Evolutionary conservation across 1,284 basidiomycete species (phyloP), one percentile per base, ranked within the genome.

Genomic region (Fistulina hepatica): DNA sequence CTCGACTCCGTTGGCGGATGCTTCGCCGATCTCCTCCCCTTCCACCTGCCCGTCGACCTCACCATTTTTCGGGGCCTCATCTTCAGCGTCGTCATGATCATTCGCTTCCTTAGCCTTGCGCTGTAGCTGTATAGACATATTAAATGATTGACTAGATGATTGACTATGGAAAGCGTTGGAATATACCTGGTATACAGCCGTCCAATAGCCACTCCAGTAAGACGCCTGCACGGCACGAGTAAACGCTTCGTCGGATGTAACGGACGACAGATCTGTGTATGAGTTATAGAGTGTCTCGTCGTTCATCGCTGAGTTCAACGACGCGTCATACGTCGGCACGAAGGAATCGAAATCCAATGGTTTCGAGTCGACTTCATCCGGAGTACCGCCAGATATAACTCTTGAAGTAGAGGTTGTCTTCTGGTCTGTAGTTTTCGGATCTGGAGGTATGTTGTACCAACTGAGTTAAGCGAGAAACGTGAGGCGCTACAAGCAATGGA

Each of bases 171-270:
- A n/a, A n/a, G n/a, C n/a, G n/a, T n/a, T n/a, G n/a, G n/a, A n/a
- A n/a, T n/a, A n/a, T n/a, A 79, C 81, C 54, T 85, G 76, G 52
- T 85, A 85, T 34, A 83, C 66, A 2, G 82, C 82, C 2, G 81
- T 83, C 81, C 82, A 86, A 54, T 86, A 86, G 12, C 82, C 82
- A 22, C 67, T 65, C 82, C 83, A 85, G 53, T 86, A 86, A 73
- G 79, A 84, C 12, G 82, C 79, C 16, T 66, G 68, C 49, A 83
- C 48, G 2, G 82, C 82, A 38, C 76, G 73, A 24, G 67, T 62
- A 53, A 85, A 85, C 2, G 81, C 81, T 48, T 85, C 80, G 45
- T 85, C 81, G 46, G 69, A 71, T 42, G 64, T 69, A 21, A 74
- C 67, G 49, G 61, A 61, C 10, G 57, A 52, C 12, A 53, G 47